Evolutionary conservation across 352 stramenopile species (phyloP), one percentile per base, ranked within the genome.

Genomic region (Phytophthora lateralis): DNA sequence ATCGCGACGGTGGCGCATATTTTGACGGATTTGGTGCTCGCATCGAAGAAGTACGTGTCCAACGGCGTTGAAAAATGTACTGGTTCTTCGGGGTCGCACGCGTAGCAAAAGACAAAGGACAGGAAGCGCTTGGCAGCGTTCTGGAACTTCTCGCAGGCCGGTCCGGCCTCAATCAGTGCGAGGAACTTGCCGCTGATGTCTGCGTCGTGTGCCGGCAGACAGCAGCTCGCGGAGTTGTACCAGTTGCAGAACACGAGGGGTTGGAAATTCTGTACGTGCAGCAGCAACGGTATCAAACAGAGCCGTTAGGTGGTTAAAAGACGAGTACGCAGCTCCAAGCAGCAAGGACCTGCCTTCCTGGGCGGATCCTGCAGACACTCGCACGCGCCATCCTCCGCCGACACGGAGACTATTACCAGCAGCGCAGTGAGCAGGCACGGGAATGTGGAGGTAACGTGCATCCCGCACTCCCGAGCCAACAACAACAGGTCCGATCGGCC

Each of bases 191-290:
- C 51, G 27, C 76, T 74, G 51, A 91, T 84, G 54, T 91, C 80
- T 8, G 70, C 68, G 44, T 94, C 85, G 43, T 90, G 77, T 1
- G 65, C 81, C 9, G 85, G 81, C 14, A 92, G 55, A 53, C 80
- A 92, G 62, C 85, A 94, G 56, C 82, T 89, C 30, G 56, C 48
- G 14, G 52, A 51, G 18, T 66, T 73, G 57, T 91, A 91, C 80
- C 76, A 90, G 64, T 85, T 92, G 73, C 85, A 92, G 63, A 92
- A 92, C 2, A 74, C 64, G 21, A 92, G 51, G n/a, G 80, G 83
- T 17, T 78, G 78, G 4, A 61, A 24, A 46, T 85, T 92, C 78
- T 92, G 30, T 29, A 47, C n/a, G 11, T 64, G 30, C n/a, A 60
- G 38, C 3, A 63, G 39, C 39, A 45, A 56, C 29, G 21, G 35